Base-by-base conservation (phyloP, 768 basidiomycete genomes). In the Lentinula sp. region DNA sequence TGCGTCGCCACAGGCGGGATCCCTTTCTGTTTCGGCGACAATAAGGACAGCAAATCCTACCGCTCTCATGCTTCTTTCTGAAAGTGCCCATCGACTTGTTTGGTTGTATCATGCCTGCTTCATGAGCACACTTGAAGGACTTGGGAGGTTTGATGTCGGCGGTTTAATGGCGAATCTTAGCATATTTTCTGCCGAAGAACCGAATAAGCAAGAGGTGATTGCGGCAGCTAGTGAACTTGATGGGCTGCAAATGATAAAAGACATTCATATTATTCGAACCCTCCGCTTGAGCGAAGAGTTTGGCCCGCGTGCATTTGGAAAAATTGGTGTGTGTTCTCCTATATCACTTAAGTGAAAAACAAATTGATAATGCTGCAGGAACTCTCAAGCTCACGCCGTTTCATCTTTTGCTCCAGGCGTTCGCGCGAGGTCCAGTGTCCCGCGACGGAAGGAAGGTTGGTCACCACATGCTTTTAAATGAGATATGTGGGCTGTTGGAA, bases 41-140 rank as follows among this genome's bases (percentile, higher is more conserved):
- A 18, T 41, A 13, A 15, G 18, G 1, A 74, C 74, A 43, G 51
- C 13, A 8, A 64, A 64, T 60, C 64, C 71, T n/a, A 78, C 74
- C 59, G 83, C 77, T 70, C 73, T 72, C 0, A 84, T 85, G 0
- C 71, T 98, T 63, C 74, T 97, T 33, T 82, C 87, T 0, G 95
- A 98, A 74, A 81, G 83, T 54, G 85, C 94, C 0, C 85, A 94
- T 65, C 73, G 94, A 32, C 71, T 98, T 45, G 74, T 97, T 62
- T 90, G 88, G 83, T 78, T 95, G 54, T 98, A 97, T 69, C 91
- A 96, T 66, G 79, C 79, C 23, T 86, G 85, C 62, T 71, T 95
- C 42, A 15, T 7, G 53, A 41, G 37, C 41, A 45, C 12, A 6
- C 10, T 12, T 32, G 55, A 56, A 43, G 55, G 41, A 16, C 41